Evolutionary conservation across 495 filamentous ascomycete genomes (phyloP).

Genomic region (Xylaria palmicola): DNA sequence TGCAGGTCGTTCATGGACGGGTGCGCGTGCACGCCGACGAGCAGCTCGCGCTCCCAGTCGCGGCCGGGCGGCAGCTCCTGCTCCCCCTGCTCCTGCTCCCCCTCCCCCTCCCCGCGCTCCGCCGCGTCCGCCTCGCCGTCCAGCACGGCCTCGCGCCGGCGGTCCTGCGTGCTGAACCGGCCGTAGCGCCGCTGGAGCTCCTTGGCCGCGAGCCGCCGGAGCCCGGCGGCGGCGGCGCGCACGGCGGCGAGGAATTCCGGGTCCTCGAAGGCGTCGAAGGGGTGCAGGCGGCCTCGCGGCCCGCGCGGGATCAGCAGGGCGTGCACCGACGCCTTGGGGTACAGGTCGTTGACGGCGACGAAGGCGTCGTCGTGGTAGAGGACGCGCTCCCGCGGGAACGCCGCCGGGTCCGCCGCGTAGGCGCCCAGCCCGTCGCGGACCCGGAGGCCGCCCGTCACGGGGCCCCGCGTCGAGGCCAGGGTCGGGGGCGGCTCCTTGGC

Average conservation of each 20-base stretch:
- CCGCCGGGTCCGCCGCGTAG: conserved; percentile 66
- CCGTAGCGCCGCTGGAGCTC: conserved; percentile 77
- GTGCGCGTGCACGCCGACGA: conserved; percentile 76
- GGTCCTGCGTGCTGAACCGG: conserved; percentile 59
- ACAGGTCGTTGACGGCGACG: conserved; percentile 80
- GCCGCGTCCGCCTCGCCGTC: conserved; percentile 51
- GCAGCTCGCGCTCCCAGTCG: conserved; percentile 76
- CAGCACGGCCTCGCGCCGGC: conserved; percentile 55
- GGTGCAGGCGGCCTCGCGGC: conserved; percentile 62
- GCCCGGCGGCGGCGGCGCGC: conserved; percentile 55
- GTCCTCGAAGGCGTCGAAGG: conserved; percentile 77
- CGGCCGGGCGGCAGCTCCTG: conserved; percentile 66
- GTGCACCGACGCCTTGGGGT: conserved; percentile 82
- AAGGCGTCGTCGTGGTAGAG: conserved; percentile 69
- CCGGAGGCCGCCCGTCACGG: conserved; percentile 31
- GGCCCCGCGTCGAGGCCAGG: conserved; percentile 17
- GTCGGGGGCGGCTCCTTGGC: conserved; percentile 7
- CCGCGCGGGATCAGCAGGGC: conserved; percentile 82
- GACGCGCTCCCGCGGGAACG: conserved; percentile 60
- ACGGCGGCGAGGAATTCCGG: conserved; percentile 66
- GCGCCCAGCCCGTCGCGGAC: conserved; percentile 64
- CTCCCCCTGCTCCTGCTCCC: conserved; percentile 39
- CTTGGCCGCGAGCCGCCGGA: conserved; percentile 63
- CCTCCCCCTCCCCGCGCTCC: conserved; percentile 40
- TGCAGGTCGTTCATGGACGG: conserved; percentile 95